A percentile compares a stretch with the other conserved stretches of the same genome.
Evolutionary conservation across 139 green algal genomes (phyloP).

Genomic region (Chlamydomonas incerta): DNA sequence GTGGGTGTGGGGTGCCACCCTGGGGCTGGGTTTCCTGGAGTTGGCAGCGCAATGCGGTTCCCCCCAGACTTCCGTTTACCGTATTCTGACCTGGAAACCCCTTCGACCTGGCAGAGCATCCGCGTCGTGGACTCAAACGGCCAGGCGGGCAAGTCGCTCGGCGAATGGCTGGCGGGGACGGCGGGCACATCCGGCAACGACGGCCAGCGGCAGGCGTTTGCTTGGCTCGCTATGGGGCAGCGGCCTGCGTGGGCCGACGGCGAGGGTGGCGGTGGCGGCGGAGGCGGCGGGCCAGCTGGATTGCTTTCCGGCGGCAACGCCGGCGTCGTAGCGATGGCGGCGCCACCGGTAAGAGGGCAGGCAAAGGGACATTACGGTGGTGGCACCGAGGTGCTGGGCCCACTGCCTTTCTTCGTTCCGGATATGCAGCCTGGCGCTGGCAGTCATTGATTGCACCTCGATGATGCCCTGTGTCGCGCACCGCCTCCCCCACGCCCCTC

Average conservation of each 20-base stretch:
- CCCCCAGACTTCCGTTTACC: not conserved
- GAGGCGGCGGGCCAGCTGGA: not conserved
- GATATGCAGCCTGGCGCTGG: too few species aligned
- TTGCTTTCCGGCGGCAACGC: not conserved
- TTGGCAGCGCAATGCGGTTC: not conserved
- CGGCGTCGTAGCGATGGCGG: not conserved
- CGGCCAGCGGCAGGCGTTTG: not conserved
- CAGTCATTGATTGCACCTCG: too few species aligned
- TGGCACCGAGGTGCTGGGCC: too few species aligned
- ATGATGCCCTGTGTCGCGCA: too few species aligned
- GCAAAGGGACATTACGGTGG: too few species aligned
- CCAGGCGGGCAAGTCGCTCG: constrained; percentile 24
- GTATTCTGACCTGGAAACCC: too few species aligned
- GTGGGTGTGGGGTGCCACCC: not conserved
- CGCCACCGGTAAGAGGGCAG: not conserved
- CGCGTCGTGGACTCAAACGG: constrained; percentile 27
- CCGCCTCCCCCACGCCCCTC: not conserved
- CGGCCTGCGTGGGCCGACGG: too few species aligned
- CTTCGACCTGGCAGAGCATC: constrained; percentile 11
- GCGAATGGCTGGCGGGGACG: constrained; percentile 33
- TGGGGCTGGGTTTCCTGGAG: too few species aligned
- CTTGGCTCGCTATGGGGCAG: not conserved
- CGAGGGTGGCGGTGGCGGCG: not conserved
- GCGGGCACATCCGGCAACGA: constrained; percentile 3
- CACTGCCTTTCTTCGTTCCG: too few species aligned